Evolutionary conservation across 805 yeast genomes (phyloP).

Genomic region (Clavispora vitiphila): DNA sequence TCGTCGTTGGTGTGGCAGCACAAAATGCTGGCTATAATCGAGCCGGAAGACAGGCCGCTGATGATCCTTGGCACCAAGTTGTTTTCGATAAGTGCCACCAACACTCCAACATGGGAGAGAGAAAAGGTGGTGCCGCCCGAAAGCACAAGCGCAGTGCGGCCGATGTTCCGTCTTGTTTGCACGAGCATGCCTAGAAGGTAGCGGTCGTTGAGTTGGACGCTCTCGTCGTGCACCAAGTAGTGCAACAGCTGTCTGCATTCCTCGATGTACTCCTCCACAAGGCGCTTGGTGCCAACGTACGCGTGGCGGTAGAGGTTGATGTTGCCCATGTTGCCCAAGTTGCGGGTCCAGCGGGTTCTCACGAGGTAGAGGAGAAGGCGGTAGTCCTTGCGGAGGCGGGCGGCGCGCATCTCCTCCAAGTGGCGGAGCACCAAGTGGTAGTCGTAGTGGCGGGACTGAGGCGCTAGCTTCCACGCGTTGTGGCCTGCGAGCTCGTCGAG

Average conservation of each 20-base stretch:
- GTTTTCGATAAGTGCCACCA: slow-evolving; percentile 69
- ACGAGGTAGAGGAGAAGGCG: slow-evolving; percentile 63
- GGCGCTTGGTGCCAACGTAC: slow-evolving; percentile 75
- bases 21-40: slow-evolving; percentile 84
- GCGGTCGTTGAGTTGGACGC: slow-evolving; percentile 53
- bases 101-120: slow-evolving; percentile 85
- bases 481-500: slow-evolving; percentile 64
- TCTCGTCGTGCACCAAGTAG: slow-evolving; percentile 32
- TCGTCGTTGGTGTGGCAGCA: slow-evolving; percentile 79
- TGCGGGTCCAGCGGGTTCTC: slow-evolving; percentile 80
- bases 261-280: slow-evolving; percentile 75
- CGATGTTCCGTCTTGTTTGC: slow-evolving; percentile 87
- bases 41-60: slow-evolving; percentile 95
- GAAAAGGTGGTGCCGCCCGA: slow-evolving; percentile 98
- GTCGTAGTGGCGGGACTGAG: slow-evolving; percentile 69
- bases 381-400: slow-evolving; percentile 55
- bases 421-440: slow-evolving; percentile 51
- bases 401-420: slow-evolving; percentile 51
- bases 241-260: slow-evolving; percentile 60
- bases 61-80: slow-evolving; percentile 79
- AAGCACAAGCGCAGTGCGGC: slow-evolving; percentile 89
- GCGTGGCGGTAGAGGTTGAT: slow-evolving; percentile 71
- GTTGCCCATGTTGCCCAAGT: slow-evolving; percentile 84
- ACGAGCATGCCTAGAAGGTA: slow-evolving; percentile 72
- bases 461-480: slow-evolving; percentile 65